Conservation (phyloP, 768 basidiomycete species). For the Auriscalpium microsporum region DNA sequence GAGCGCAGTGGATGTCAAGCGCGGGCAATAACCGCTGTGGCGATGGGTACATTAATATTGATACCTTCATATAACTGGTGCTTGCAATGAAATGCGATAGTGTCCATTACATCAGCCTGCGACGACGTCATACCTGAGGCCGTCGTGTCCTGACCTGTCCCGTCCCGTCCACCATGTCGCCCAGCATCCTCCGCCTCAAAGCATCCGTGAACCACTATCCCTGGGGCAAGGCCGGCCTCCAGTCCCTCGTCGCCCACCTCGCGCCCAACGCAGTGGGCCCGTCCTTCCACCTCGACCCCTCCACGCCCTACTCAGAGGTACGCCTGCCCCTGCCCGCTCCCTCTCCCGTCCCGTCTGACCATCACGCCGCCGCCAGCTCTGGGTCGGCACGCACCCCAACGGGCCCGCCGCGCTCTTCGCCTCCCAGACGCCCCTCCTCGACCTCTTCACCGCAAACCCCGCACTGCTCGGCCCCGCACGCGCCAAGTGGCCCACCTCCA, state of each 20-base stretch:
- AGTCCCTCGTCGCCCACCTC: constrained; percentile 41
- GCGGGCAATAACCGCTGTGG: neutral
- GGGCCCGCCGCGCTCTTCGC: constrained; percentile 33
- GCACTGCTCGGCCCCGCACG: constrained; percentile 40
- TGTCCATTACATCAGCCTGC: no score
- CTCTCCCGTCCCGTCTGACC: neutral
- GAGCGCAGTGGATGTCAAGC: neutral
- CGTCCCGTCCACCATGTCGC: neutral
- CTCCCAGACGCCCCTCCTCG: constrained; percentile 22
- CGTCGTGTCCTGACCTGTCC: no score
- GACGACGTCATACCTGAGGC: no score
- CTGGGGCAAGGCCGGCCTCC: constrained; percentile 44
- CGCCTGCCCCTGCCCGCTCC: neutral
- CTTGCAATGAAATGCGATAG: no score
- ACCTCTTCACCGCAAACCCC: constrained; percentile 24
- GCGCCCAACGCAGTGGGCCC: constrained; percentile 23
- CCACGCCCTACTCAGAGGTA: constrained; percentile 49
- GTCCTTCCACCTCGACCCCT: constrained; percentile 32
- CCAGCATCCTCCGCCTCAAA: constrained; percentile 18
- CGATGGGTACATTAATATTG: no score
- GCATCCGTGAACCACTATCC: constrained; percentile 35
- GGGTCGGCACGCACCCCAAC: constrained; percentile 54
- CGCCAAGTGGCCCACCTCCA: constrained; percentile 49
- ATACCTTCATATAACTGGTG: no score
- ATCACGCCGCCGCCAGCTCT: constrained; percentile 29